Percentiles rank a stretch among this genome's conserved stretches.
phyloP scores from a whole-genome alignment of 108 stramenopile genomes.

The Nitzschia sp. region DNA sequence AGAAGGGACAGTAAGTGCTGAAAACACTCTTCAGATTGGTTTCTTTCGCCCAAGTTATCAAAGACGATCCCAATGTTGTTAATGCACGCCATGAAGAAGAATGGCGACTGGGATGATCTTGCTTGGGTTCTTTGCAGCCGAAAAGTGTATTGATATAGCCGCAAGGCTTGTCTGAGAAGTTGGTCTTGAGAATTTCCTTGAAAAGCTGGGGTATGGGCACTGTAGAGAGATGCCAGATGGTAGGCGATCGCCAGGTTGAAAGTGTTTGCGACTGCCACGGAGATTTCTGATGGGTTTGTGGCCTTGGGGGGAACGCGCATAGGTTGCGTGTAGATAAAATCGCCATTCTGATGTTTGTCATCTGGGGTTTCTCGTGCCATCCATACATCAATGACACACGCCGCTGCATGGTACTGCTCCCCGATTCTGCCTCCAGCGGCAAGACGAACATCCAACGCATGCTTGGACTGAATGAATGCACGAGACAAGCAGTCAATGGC shows the following conservation, averaged over 20 bases:
- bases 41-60: not conserved
- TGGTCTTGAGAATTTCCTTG: not conserved
- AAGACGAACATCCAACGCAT: not conserved
- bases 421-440: not conserved
- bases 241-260: conserved; percentile 10
- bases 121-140: conserved; percentile 11
- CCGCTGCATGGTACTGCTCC: not conserved
- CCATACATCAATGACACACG: conserved; percentile 2
- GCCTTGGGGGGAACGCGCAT: not conserved
- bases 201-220: not conserved
- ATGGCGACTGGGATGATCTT: conserved; percentile 5
- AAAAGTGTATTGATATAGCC: conserved; percentile 9
- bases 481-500: not conserved
- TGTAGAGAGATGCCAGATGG: not conserved
- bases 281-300: not conserved
- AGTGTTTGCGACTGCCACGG: not conserved
- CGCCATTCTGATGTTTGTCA: not conserved
- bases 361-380: conserved; percentile 1
- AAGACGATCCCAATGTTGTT: conserved; percentile 11
- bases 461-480: not conserved
- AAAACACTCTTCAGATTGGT: not conserved
- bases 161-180: conserved; percentile 1
- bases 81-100: conserved; percentile 16
- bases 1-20: conserved; percentile 5
- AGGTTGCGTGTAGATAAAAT: not conserved